A percentile compares a stretch with the other conserved stretches of the same genome.
These are phyloP conservation scores for Tylopilus felleus DNA, from an alignment of 768 basidiomycete species.

Conservation along the genomic window DNA sequence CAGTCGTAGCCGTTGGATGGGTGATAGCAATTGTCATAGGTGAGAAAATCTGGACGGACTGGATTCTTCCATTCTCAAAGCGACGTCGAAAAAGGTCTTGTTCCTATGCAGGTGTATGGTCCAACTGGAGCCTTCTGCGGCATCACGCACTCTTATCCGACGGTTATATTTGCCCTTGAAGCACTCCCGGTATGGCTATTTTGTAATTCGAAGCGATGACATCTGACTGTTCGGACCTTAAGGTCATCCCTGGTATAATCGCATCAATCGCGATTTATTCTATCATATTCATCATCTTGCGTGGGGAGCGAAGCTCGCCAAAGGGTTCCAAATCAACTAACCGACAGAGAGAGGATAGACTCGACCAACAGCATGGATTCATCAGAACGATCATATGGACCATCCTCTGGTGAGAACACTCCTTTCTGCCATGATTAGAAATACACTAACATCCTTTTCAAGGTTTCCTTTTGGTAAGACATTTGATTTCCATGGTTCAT, in stretches of 20 bases:
- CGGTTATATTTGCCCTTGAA: constrained; percentile 49
- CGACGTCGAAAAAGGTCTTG: constrained; percentile 30
- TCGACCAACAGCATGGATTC: constrained; percentile 57
- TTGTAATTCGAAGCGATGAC: not conserved
- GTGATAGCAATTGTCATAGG: constrained; percentile 44
- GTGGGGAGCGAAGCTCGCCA: constrained; percentile 53
- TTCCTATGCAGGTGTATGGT: constrained; percentile 50
- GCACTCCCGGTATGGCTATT: constrained; percentile 52
- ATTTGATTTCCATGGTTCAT: not conserved
- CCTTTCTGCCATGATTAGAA: not conserved
- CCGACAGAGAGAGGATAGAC: constrained; percentile 40
- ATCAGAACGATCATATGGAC: constrained; percentile 58
- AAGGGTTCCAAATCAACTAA: constrained; percentile 49
- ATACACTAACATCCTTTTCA: constrained; percentile 5
- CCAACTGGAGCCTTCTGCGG: constrained; percentile 51
- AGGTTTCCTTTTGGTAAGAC: constrained; percentile 61
- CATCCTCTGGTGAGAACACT: constrained; percentile 61
- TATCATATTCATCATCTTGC: constrained; percentile 58
- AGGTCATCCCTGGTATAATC: constrained; percentile 57
- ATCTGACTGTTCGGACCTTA: constrained; percentile 21
- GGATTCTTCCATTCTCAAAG: not conserved
- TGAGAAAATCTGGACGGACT: constrained; percentile 29
- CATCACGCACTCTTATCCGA: constrained; percentile 40
- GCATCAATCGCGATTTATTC: constrained; percentile 57
- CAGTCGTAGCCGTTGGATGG: constrained; percentile 54